Conservation (phyloP, 1,139 yeast species). For the Keqinozyma sinolaborantium region DNA sequence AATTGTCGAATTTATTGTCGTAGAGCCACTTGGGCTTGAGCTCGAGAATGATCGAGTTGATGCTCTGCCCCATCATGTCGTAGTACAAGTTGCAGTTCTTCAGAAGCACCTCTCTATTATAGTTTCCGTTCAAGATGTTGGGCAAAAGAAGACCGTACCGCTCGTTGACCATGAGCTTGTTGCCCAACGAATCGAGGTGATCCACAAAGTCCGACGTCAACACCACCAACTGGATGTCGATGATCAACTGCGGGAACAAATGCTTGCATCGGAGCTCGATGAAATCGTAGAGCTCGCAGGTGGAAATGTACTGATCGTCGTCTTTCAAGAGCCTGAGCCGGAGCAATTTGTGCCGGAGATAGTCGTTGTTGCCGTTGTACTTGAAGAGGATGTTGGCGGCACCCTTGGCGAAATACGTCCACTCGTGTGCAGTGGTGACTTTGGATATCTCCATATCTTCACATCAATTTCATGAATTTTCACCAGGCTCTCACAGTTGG, state of each 20-base stretch:
- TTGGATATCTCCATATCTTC: conserved; percentile 46
- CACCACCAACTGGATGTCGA: conserved; percentile 38
- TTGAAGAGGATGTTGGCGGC: conserved; percentile 43
- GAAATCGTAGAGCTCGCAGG: conserved; percentile 42
- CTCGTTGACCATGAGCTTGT: conserved; percentile 32
- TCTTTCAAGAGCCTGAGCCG: conserved; percentile 35
- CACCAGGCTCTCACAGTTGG: too few species aligned
- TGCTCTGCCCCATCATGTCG: conserved; percentile 7
- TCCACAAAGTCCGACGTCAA: conserved; percentile 32
- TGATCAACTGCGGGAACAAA: conserved; percentile 34
- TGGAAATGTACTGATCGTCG: conserved; percentile 38
- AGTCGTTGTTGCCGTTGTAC: conserved; percentile 36
- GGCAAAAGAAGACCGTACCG: conserved; percentile 40
- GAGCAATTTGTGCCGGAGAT: conserved; percentile 32
- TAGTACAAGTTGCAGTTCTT: conserved; percentile 36
- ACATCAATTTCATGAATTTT: too few species aligned
- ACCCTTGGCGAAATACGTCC: conserved; percentile 46
- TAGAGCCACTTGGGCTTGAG: conserved; percentile 49
- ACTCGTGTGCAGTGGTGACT: conserved; percentile 36
- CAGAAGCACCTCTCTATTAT: conserved; percentile 22
- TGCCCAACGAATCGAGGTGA: conserved; percentile 24
- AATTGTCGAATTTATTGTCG: conserved; percentile 33
- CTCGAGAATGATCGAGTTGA: conserved; percentile 35
- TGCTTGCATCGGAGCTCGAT: conserved; percentile 40
- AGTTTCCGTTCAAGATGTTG: conserved; percentile 35